phyloP scores from a whole-genome alignment of 495 filamentous ascomycete genomes.

The Elasticomyces elasticus region DNA sequence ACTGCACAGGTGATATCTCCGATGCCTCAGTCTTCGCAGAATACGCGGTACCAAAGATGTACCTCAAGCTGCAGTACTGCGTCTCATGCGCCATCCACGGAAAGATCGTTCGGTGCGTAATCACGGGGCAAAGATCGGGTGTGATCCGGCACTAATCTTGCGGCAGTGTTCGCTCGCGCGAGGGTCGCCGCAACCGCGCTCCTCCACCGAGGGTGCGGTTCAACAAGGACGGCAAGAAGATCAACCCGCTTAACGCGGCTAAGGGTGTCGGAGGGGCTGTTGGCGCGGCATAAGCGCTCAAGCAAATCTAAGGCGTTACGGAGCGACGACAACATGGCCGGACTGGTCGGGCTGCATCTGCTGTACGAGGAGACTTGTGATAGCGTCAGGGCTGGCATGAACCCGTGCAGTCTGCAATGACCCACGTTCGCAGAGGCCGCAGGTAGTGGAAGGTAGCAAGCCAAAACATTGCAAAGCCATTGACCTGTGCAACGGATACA shows the following conservation, averaged over 20 bases:
- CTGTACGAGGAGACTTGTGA: not conserved
- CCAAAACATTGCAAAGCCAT: no score
- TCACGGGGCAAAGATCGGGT: not conserved
- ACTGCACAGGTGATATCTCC: slow-evolving; percentile 85
- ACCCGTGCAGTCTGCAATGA: no score
- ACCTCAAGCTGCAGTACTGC: slow-evolving; percentile 99
- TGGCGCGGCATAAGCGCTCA: not conserved
- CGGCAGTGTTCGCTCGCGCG: slow-evolving; percentile 89
- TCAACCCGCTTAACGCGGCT: slow-evolving; percentile 66
- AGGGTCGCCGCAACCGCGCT: slow-evolving; percentile 96
- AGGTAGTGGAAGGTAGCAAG: no score
- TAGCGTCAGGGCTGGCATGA: not conserved
- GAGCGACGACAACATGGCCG: not conserved
- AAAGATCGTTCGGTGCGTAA: slow-evolving; percentile 96
- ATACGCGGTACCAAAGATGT: slow-evolving; percentile 99
- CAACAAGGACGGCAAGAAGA: slow-evolving; percentile 99
- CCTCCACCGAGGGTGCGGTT: slow-evolving; percentile 93
- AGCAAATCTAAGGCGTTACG: not conserved
- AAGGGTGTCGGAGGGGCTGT: not conserved
- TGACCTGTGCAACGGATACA: no score
- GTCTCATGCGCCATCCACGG: slow-evolving; percentile 99
- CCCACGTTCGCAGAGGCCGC: no score
- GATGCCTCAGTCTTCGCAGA: slow-evolving; percentile 98
- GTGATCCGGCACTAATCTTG: not conserved
- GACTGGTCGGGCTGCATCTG: not conserved